These are phyloP conservation scores for Citrus glauca DNA, from an alignment of 345 rosid species.

Conservation along the genomic window DNA sequence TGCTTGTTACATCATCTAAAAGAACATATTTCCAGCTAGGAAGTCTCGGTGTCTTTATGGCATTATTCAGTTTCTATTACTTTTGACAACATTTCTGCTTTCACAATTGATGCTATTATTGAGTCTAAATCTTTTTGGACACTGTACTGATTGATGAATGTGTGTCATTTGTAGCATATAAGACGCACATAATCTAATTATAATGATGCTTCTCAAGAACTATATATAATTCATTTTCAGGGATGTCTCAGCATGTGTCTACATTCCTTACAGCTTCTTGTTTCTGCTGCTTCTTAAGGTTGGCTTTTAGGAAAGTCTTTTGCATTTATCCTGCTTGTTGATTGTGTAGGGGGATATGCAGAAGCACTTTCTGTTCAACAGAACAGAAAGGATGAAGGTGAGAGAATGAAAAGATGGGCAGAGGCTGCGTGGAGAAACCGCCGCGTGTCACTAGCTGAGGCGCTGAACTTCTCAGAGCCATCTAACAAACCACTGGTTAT, in stretches of 20 bases:
- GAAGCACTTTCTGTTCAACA: constrained; percentile 68
- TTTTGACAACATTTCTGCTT: background rate
- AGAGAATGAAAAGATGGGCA: constrained; percentile 80
- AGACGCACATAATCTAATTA: background rate
- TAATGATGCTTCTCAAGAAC: background rate
- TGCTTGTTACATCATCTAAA: background rate
- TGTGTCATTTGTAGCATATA: background rate
- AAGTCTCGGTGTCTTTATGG: background rate
- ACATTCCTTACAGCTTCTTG: background rate
- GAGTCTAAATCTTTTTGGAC: background rate
- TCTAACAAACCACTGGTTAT: constrained; percentile 43
- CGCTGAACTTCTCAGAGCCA: constrained; percentile 42
- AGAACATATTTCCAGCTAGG: background rate
- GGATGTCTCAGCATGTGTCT: background rate
- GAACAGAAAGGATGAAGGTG: constrained; percentile 77
- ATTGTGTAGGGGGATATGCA: constrained; percentile 65
- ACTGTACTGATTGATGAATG: background rate
- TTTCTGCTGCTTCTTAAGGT: background rate
- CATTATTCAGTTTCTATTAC: background rate
- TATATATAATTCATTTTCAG: background rate
- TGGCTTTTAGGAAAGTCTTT: background rate
- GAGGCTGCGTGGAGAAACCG: constrained; percentile 68
- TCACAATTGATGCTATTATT: background rate
- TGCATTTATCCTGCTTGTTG: background rate
- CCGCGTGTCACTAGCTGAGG: constrained; percentile 59